These are phyloP conservation scores for Termitomyces heimii DNA, from an alignment of 768 basidiomycete species.

Conservation along the genomic window DNA sequence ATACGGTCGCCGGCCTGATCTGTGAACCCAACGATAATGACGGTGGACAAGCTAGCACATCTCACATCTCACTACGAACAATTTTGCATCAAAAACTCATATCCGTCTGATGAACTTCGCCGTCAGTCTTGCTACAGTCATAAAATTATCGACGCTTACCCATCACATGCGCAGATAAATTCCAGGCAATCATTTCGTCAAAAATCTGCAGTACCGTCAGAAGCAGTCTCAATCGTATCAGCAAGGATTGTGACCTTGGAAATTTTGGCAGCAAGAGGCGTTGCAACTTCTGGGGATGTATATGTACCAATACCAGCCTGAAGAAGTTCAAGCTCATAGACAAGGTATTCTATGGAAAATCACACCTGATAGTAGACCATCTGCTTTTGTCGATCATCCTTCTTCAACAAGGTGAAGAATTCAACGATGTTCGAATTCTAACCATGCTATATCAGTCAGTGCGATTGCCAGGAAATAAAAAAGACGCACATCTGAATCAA, in stretches of 20 bases:
- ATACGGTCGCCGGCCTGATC: constrained; percentile 40
- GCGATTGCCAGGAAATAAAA: neutral
- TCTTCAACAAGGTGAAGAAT: constrained; percentile 45
- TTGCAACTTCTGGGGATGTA: constrained; percentile 35
- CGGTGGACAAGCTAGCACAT: neutral
- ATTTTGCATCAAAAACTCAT: constrained; percentile 57
- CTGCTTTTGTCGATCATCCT: constrained; percentile 42
- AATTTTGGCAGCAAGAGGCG: constrained; percentile 35
- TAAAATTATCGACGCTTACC: constrained; percentile 17
- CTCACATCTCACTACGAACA: constrained; percentile 27
- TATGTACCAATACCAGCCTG: constrained; percentile 54
- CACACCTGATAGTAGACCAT: constrained; percentile 51
- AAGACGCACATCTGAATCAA: constrained; percentile 31
- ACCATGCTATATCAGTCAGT: neutral
- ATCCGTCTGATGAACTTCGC: constrained; percentile 31
- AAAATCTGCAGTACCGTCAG: constrained; percentile 20
- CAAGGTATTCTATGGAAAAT: neutral
- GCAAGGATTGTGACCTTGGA: constrained; percentile 26
- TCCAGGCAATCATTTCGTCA: constrained; percentile 42
- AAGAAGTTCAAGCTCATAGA: neutral
- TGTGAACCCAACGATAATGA: neutral
- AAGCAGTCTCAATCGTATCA: neutral
- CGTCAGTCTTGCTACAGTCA: neutral
- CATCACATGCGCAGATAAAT: constrained; percentile 49
- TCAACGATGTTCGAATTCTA: constrained; percentile 48